Evolutionary conservation across 129 eudicot genomes (phyloP).

Genomic region (Ambrosia trifida): DNA sequence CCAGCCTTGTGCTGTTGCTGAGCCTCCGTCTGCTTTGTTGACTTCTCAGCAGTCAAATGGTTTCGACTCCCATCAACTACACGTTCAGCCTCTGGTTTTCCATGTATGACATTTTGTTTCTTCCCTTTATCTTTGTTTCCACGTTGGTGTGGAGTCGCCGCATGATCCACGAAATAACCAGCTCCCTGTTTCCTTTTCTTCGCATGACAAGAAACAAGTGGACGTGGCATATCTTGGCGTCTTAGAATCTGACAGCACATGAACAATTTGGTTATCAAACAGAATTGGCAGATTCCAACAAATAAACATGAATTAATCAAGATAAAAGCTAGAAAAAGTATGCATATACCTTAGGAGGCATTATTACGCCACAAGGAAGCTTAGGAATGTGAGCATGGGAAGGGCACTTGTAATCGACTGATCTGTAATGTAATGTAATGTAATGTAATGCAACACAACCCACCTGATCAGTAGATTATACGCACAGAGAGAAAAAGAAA

Average conservation of each 20-base stretch:
- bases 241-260: slow-evolving; percentile 11
- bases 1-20: neutral
- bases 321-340: neutral
- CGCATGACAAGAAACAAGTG: neutral
- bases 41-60: neutral
- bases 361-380: slow-evolving; percentile 29
- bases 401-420: slow-evolving; percentile 34
- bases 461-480: neutral
- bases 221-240: neutral
- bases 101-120: neutral
- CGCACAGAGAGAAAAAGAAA: neutral
- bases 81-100: neutral
- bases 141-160: too few species aligned
- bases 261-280: neutral
- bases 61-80: neutral
- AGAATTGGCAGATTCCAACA: neutral
- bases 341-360: slow-evolving; percentile 31
- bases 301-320: too few species aligned
- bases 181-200: neutral
- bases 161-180: neutral
- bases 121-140: neutral
- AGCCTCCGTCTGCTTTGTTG: neutral
- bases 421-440: slow-evolving; percentile 34
- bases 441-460: slow-evolving; percentile 15
- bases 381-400: slow-evolving; percentile 42